Conservation (phyloP, 2,329 filamentous ascomycete genomes). For the Dothiorella sarmentorum region DNA sequence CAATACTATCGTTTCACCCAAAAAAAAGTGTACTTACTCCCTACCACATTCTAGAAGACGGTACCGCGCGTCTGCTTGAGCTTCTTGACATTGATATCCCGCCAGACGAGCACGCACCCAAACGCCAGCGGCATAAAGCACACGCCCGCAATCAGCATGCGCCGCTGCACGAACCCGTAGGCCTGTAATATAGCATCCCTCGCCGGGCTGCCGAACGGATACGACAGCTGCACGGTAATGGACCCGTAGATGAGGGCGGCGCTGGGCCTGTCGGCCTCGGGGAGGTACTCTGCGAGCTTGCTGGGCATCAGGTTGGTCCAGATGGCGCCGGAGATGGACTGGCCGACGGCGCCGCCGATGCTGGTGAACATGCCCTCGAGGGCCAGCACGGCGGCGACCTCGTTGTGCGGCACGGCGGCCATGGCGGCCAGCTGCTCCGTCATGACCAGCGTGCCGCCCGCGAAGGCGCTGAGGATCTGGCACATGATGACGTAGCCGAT, state of each 20-base stretch:
- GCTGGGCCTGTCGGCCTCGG: slow-evolving; percentile 32
- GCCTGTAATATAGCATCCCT: slow-evolving; percentile 37
- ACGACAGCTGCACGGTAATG: slow-evolving; percentile 53
- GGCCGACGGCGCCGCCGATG: slow-evolving; percentile 43
- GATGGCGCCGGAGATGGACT: slow-evolving; percentile 57
- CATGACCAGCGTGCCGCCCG: slow-evolving; percentile 29
- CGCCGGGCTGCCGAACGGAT: slow-evolving; percentile 46
- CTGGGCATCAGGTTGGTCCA: slow-evolving; percentile 58
- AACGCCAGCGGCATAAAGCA: slow-evolving; percentile 28
- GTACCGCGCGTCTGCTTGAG: slow-evolving; percentile 35
- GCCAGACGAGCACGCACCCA: slow-evolving; percentile 30
- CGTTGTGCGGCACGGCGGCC: slow-evolving; percentile 45
- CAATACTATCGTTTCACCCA: too few relatives aligned
- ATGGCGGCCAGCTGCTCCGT: slow-evolving; percentile 13
- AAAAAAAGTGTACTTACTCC: not conserved
- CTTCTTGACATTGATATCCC: slow-evolving; percentile 34
- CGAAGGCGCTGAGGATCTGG: slow-evolving; percentile 31
- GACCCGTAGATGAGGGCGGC: slow-evolving; percentile 49
- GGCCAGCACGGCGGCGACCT: slow-evolving; percentile 59
- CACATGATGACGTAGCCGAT: slow-evolving; percentile 33
- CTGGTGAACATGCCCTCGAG: slow-evolving; percentile 58
- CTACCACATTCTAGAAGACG: slow-evolving; percentile 24
- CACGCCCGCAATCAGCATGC: slow-evolving; percentile 40
- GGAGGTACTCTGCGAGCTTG: slow-evolving; percentile 46
- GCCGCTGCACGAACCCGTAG: slow-evolving; percentile 37